Evolutionary conservation across 2,329 filamentous ascomycete genomes (phyloP).

Genomic region (Alternaria solani): DNA sequence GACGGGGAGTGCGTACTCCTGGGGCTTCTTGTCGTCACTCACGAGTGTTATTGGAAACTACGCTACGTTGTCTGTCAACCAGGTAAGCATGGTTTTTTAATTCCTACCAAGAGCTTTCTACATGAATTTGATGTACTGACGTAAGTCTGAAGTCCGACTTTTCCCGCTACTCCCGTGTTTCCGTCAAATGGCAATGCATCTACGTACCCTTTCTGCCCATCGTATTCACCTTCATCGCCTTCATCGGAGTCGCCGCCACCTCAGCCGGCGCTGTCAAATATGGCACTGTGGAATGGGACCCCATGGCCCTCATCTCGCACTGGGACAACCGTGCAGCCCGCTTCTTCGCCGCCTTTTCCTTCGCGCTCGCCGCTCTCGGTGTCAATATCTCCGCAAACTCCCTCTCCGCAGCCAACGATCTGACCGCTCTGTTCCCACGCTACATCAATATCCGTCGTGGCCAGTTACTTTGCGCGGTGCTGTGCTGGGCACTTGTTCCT

Average conservation of each 20-base stretch:
- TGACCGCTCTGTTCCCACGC: constrained; percentile 61
- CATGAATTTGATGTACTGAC: constrained; percentile 22
- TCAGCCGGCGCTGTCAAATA: constrained; percentile 63
- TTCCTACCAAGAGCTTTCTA: not conserved
- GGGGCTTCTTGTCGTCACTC: constrained; percentile 61
- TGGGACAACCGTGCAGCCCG: constrained; percentile 51
- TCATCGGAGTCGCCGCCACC: constrained; percentile 67
- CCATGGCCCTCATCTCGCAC: constrained; percentile 51
- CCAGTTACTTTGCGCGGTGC: constrained; percentile 55
- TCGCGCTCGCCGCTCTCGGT: constrained; percentile 61
- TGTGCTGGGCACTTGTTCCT: constrained; percentile 56
- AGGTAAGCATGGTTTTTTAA: constrained; percentile 36
- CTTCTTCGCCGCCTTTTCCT: constrained; percentile 54
- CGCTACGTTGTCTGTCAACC: constrained; percentile 62
- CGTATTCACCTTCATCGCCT: constrained; percentile 63
- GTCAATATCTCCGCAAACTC: constrained; percentile 63
- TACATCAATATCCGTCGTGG: constrained; percentile 63
- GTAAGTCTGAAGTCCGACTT: constrained; percentile 61
- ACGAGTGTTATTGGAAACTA: constrained; percentile 61
- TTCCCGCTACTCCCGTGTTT: constrained; percentile 60
- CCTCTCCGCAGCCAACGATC: constrained; percentile 63
- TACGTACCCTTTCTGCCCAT: constrained; percentile 62
- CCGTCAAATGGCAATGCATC: constrained; percentile 59
- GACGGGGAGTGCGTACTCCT: constrained; percentile 61
- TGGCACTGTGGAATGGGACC: constrained; percentile 57